Conservation (phyloP, 768 basidiomycete genomes). For the Mycena floridula region DNA sequence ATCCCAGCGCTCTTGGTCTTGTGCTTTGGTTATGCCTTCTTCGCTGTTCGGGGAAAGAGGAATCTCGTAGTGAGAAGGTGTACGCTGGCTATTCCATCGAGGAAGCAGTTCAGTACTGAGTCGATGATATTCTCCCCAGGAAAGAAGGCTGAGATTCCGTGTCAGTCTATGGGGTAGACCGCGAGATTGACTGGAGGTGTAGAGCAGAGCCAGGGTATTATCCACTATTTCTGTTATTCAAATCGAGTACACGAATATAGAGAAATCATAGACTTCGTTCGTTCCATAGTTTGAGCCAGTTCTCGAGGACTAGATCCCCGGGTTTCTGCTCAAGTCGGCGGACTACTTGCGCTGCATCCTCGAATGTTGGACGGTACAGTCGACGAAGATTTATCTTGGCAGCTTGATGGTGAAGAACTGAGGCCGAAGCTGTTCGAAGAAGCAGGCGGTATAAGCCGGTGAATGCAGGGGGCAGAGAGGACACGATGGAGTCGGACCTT, state of each 20-base stretch:
- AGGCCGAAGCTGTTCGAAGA: constrained; percentile 47
- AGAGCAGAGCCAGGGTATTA: constrained; percentile 54
- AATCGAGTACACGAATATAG: constrained; percentile 2
- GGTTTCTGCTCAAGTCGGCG: constrained; percentile 29
- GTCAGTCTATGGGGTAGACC: constrained; percentile 58
- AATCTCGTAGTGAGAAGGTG: constrained; percentile 15
- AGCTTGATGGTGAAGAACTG: constrained; percentile 46
- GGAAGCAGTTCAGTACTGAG: constrained; percentile 18
- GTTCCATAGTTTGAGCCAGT: constrained; percentile 51
- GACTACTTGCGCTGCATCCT: constrained; percentile 38
- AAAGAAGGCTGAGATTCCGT: constrained; percentile 43
- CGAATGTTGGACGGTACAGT: constrained; percentile 52
- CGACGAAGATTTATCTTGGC: constrained; percentile 38
- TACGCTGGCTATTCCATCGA: constrained; percentile 32
- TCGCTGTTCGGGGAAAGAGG: constrained; percentile 1
- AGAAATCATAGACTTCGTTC: constrained; percentile 36
- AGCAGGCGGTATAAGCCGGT: constrained; percentile 57
- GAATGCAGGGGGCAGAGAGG: too few relatives aligned
- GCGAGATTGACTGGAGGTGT: constrained; percentile 54
- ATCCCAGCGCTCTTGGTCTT: background rate
- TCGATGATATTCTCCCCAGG: constrained; percentile 26
- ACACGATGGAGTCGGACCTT: too few relatives aligned
- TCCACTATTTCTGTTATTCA: constrained; percentile 53
- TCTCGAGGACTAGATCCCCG: constrained; percentile 19
- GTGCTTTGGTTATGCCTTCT: background rate